A percentile compares a stretch with the other conserved stretches of the same genome.
Conservation (phyloP, 2,329 filamentous ascomycete species). For the Talaromyces sp. region DNA sequence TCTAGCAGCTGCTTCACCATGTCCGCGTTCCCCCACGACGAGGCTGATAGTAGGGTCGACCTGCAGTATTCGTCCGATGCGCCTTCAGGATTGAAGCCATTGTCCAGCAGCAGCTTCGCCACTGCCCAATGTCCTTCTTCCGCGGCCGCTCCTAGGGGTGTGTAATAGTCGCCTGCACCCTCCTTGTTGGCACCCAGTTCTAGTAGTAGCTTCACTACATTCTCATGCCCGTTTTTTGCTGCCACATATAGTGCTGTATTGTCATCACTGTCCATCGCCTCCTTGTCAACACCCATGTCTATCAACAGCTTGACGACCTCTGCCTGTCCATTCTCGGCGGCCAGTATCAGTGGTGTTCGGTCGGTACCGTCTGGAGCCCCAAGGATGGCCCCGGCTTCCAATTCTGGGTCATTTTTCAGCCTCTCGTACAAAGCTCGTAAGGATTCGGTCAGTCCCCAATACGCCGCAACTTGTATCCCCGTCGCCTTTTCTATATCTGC, state of each 20-base stretch:
- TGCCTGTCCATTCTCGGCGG: slow-evolving; percentile 1
- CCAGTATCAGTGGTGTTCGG: slow-evolving; percentile 1
- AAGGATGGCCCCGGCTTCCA: neutral
- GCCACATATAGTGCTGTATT: neutral
- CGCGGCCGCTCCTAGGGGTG: neutral
- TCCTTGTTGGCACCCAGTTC: neutral
- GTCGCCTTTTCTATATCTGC: neutral
- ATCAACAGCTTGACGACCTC: slow-evolving; percentile 1
- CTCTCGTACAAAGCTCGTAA: slow-evolving; percentile 1
- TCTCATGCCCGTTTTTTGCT: neutral
- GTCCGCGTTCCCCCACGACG: slow-evolving; percentile 10
- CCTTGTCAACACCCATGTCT: neutral
- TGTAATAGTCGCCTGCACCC: neutral
- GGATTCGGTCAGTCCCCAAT: slow-evolving; percentile 4
- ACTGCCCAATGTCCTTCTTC: neutral
- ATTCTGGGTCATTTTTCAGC: neutral
- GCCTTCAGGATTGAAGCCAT: neutral
- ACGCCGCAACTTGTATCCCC: slow-evolving; percentile 6
- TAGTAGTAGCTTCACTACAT: neutral
- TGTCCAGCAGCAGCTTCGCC: neutral
- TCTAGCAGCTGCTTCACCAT: slow-evolving; percentile 7
- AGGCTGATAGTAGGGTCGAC: slow-evolving; percentile 14
- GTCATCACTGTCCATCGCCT: neutral
- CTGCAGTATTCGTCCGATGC: neutral
- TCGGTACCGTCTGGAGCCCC: slow-evolving; percentile 3